Evolutionary conservation across 2,329 filamentous ascomycete genomes (phyloP).

Genomic region (Monilinia vaccinii-corymbosi): DNA sequence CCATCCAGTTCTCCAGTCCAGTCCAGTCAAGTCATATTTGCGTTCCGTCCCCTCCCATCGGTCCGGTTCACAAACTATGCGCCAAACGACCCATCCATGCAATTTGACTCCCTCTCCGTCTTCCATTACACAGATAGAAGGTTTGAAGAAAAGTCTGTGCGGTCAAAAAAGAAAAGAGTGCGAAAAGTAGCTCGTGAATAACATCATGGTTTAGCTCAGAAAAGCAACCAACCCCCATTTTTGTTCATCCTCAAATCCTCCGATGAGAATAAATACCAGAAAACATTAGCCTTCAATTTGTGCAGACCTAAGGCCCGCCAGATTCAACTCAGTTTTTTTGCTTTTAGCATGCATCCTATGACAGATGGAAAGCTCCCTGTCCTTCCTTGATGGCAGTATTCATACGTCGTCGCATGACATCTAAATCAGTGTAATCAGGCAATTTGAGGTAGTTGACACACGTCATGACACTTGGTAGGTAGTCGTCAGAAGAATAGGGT

Average conservation of each 20-base stretch:
- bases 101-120: slow-evolving; percentile 22
- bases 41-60: not conserved
- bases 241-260: slow-evolving; percentile 11
- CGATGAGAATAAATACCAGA: slow-evolving; percentile 15
- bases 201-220: slow-evolving; percentile 17
- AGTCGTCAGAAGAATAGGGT: slow-evolving; percentile 89
- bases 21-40: slow-evolving; percentile 3
- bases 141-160: not conserved
- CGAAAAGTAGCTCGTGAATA: slow-evolving; percentile 12
- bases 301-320: slow-evolving; percentile 9
- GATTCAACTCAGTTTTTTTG: slow-evolving; percentile 8
- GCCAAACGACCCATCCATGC: slow-evolving; percentile 31
- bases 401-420: slow-evolving; percentile 69
- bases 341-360: slow-evolving; percentile 38
- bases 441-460: slow-evolving; percentile 99
- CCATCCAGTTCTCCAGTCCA: not conserved
- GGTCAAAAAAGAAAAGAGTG: slow-evolving; percentile 9
- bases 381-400: slow-evolving; percentile 86
- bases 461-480: slow-evolving; percentile 99
- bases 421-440: slow-evolving; percentile 79
- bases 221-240: slow-evolving; percentile 13
- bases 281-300: slow-evolving; percentile 7
- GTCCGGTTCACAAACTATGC: slow-evolving; percentile 18
- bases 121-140: slow-evolving; percentile 13
- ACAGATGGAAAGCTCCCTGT: slow-evolving; percentile 95